Base-by-base conservation (phyloP, 306 rosid species). In the Glycine soja region DNA sequence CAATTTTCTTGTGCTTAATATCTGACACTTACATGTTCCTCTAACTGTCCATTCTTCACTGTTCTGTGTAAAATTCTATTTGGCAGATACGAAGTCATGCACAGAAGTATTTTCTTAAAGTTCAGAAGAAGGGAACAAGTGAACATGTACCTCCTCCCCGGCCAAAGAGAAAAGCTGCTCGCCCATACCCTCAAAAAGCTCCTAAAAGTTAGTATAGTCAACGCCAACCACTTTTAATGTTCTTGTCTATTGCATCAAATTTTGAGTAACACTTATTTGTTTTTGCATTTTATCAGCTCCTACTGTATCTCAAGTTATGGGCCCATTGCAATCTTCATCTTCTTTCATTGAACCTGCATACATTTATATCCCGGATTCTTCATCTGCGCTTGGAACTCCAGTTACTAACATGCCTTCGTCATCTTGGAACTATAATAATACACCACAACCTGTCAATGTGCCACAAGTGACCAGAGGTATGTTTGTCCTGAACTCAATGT, bases 81-180 rank as follows among this genome's bases (percentile, higher is more conserved):
- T 87, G 75, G 67, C 88, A 95, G 99, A 95, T 95, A 70, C 92
- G 99, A 9, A 95, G 99, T 82, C 99, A 95, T 83, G 99, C 99
- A 9, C 99, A 95, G 67, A 95, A 95, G 78, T 95, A 95, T 83
- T 95, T 95, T 85, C 84, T 91, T 79, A 95, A 95, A 88, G 95
- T 95, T 71, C 98, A 93, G 90, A 95, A 93, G 85, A 91, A 83
- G 65, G 99, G 99, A 70, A 86, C 90, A 74, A 91, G 92, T 57
- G 99, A 93, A 80, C 98, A 90, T 82, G 94, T 95, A 70, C 99
- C 99, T 42, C 99, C 99, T 42, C 99, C 99, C 82, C 89, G 99
- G 54, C 97, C 98, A 38, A 95, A 95, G 89, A 90, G 97, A 85
- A 95, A 93, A 79, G 97, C 99, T 78, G 59, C 95, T 85, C 99